Evolutionary conservation across 192 early-diverging fungal species (phyloP), one percentile per base, ranked within the genome.

Genomic region (Coemansia sp.): DNA sequence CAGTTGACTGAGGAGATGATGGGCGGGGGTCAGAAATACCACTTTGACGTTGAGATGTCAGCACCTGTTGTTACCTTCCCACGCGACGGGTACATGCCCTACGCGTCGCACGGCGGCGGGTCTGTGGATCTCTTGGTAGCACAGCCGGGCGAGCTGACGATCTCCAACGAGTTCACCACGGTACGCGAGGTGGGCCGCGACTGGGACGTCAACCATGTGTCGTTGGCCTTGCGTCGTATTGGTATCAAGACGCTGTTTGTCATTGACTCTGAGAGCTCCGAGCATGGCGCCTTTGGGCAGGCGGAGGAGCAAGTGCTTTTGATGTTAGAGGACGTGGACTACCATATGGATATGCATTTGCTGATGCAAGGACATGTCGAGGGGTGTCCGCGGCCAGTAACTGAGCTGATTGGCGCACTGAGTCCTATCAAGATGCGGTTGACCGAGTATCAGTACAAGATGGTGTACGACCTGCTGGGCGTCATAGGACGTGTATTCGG

Each of bases 31-130:
- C 62, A 92, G 85, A 76, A 74, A 69, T 89, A 92, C 42, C 90
- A 95, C 68, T 96, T 94, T 80, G 92, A 97, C 57, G 78, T 99
- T 25, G 75, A 87, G 8, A 90, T 98, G 78, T 86, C 88, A 7
- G 88, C 95, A 4, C 97, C 97, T 0, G 90, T 96, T 48, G 85
- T 99, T 19, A 86, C 89, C 1, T 92, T 97, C 61, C 95, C 94
- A 1, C 85, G 82, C 36, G 75, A 86, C 27, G 72, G 77, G 6
- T 85, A 80, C 44, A 78, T 78, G 41, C 81, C 68, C 1, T 78
- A 84, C 37, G 62, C 50, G 5, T 41, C 38, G 11, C 50, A 67
- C 23, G 53, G 39, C 39, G 41, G 21, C 39, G 63, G 21, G 12
- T n/a, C 45, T 42, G 80, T 76, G 17, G 92, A 95, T 66, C 69